A percentile compares a stretch with the other conserved stretches of the same genome.
These are phyloP conservation scores for Alternaria metachromatica DNA, from an alignment of 2,329 filamentous ascomycete species.

Conservation along the genomic window DNA sequence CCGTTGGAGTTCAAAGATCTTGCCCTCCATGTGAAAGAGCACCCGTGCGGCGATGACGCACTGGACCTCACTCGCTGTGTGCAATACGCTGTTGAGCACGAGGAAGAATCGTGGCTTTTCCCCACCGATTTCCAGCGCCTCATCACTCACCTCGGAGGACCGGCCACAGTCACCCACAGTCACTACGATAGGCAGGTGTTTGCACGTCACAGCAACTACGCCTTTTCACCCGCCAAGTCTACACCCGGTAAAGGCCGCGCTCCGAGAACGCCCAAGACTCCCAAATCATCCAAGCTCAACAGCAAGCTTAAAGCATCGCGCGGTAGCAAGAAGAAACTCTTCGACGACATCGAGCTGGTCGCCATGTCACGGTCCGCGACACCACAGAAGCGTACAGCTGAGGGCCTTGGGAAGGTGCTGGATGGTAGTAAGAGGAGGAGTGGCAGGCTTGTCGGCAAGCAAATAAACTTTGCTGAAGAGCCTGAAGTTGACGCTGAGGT, in stretches of 20 bases:
- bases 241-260: not conserved
- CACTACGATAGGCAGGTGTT: slow-evolving; percentile 28
- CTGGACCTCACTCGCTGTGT: slow-evolving; percentile 40
- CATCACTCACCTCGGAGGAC: slow-evolving; percentile 27
- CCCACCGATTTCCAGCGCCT: slow-evolving; percentile 30
- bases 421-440: slow-evolving; percentile 13
- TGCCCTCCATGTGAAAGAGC: slow-evolving; percentile 26
- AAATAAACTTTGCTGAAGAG: slow-evolving; percentile 10
- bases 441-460: slow-evolving; percentile 14
- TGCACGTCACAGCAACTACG: slow-evolving; percentile 16
- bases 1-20: slow-evolving; percentile 33
- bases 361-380: not conserved
- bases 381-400: slow-evolving; percentile 7
- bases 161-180: slow-evolving; percentile 13
- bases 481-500: slow-evolving; percentile 10
- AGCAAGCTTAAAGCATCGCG: not conserved
- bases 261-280: not conserved
- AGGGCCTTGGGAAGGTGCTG: not conserved
- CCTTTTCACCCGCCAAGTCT: not conserved
- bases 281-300: not conserved
- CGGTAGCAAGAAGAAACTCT: not conserved
- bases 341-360: not conserved
- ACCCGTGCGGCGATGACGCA: slow-evolving; percentile 32
- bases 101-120: slow-evolving; percentile 32
- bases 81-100: slow-evolving; percentile 25